Percentiles rank a stretch among this genome's conserved stretches.
phyloP scores from a whole-genome alignment of 148 eudicot species.

The Cornus florida region DNA sequence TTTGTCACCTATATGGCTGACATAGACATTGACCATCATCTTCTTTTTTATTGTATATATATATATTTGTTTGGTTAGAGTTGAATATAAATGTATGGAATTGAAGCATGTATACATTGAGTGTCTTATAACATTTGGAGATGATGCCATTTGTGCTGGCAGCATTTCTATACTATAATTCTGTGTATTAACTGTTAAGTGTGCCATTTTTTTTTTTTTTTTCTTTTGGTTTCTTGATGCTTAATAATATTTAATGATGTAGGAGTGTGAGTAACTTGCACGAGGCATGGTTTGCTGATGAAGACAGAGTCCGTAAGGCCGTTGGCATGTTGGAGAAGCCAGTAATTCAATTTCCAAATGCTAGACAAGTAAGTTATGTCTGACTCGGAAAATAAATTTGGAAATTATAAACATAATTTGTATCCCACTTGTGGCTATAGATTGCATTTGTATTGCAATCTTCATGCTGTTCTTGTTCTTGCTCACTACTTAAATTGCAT shows the following conservation, averaged over 20 bases:
- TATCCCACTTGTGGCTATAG: not conserved
- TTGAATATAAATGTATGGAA: not conserved
- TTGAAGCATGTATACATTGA: not conserved
- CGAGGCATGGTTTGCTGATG: conserved; percentile 82
- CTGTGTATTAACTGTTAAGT: not conserved
- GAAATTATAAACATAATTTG: not conserved
- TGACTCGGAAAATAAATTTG: not conserved
- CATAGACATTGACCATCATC: not conserved
- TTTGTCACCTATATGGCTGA: not conserved
- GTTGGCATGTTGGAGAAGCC: conserved; percentile 55
- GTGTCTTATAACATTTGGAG: not conserved
- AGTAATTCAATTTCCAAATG: conserved; percentile 21
- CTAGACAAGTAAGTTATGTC: conserved; percentile 31
- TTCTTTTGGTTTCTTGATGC: not conserved
- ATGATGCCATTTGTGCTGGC: not conserved
- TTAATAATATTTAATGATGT: not conserved
- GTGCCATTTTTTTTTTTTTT: not conserved
- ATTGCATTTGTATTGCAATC: not conserved
- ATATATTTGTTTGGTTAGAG: not conserved
- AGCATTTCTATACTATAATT: not conserved
- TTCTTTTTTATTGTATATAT: not conserved
- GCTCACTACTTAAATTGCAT: not conserved
- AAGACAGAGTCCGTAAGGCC: conserved; percentile 52
- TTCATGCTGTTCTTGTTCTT: not conserved
- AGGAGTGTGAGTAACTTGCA: conserved; percentile 71